Percentiles rank a stretch among this genome's conserved stretches.
phyloP scores from a whole-genome alignment of 1,284 basidiomycete species.

The Leccinum subfulvum region DNA sequence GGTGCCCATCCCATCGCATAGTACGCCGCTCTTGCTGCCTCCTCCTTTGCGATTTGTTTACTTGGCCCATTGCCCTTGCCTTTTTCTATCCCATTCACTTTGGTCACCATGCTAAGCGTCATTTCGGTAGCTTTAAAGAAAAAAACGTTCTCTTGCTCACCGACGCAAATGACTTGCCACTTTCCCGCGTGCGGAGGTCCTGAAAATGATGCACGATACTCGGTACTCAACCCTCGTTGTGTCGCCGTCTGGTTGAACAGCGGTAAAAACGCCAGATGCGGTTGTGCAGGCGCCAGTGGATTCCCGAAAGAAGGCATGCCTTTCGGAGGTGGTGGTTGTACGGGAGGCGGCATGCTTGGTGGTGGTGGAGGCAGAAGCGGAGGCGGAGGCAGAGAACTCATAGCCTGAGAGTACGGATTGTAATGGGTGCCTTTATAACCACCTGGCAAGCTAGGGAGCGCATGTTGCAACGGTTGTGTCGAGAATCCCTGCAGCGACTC shows the following conservation, averaged over 20 bases:
- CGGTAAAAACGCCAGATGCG: conserved; percentile 59
- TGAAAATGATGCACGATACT: conserved; percentile 55
- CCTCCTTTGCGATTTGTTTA: conserved; percentile 74
- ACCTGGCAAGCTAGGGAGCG: conserved; percentile 22
- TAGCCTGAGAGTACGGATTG: conserved; percentile 32
- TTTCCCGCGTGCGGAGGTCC: conserved; percentile 65
- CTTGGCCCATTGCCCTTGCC: conserved; percentile 58
- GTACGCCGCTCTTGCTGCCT: conserved; percentile 67
- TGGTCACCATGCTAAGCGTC: conserved; percentile 12
- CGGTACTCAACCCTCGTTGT: conserved; percentile 58
- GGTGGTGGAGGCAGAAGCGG: conserved; percentile 23
- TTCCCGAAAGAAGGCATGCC: conserved; percentile 40
- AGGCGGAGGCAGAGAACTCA: conserved; percentile 10
- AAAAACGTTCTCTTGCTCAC: conserved; percentile 36
- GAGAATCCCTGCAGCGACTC: conserved; percentile 33
- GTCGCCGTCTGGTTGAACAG: conserved; percentile 70
- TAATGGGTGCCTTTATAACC: conserved; percentile 30
- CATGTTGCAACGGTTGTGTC: conserved; percentile 33
- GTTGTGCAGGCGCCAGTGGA: conserved; percentile 57
- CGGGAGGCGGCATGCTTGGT: conserved; percentile 28
- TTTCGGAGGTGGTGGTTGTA: conserved; percentile 27
- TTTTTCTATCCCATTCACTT: conserved; percentile 68
- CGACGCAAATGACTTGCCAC: conserved; percentile 65
- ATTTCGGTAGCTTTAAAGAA: background rate
- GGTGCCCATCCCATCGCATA: conserved; percentile 70